phyloP scores from a whole-genome alignment of 352 stramenopile genomes.

The Elongisporangium prolatum region DNA sequence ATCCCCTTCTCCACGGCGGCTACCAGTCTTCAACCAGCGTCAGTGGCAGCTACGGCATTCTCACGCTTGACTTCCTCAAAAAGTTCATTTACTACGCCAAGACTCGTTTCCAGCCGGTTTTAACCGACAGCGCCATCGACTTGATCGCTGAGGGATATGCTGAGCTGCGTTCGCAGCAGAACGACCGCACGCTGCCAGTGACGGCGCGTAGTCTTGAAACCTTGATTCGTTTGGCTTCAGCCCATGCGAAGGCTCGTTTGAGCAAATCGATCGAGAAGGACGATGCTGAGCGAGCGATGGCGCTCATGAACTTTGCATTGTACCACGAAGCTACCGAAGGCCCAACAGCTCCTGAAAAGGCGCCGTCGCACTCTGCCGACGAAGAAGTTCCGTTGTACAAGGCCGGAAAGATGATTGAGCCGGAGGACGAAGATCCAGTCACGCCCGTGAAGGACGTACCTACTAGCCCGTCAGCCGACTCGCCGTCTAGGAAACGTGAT shows the following conservation, averaged over 20 bases:
- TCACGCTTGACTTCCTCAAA: conserved; percentile 96
- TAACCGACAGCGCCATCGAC: conserved; percentile 87
- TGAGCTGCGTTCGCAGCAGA: conserved; percentile 95
- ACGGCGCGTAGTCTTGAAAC: conserved; percentile 99
- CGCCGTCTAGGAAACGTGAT: conserved; percentile 61
- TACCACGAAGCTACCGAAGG: conserved; percentile 92
- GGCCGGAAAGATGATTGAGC: conserved; percentile 11
- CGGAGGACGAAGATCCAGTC: conserved; percentile 9
- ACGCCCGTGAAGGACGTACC: conserved; percentile 15
- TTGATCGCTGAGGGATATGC: conserved; percentile 97
- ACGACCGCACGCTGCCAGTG: conserved; percentile 90
- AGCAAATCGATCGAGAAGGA: conserved; percentile 81
- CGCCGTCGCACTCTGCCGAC: conserved; percentile 10
- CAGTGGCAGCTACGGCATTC: conserved; percentile 68
- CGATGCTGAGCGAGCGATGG: conserved; percentile 90
- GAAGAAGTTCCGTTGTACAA: conserved; percentile 8
- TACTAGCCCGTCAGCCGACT: conserved; percentile 10
- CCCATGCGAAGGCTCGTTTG: conserved; percentile 95
- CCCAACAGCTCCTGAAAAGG: not conserved
- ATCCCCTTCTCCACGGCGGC: conserved; percentile 83
- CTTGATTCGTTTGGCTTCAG: conserved; percentile 98
- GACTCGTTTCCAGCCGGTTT: conserved; percentile 84
- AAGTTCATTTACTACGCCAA: conserved; percentile 99
- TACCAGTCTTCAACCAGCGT: conserved; percentile 47
- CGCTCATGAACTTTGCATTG: conserved; percentile 97